Evolutionary conservation across 306 rosid genomes (phyloP).

Genomic region (Ormosia semicastrata): DNA sequence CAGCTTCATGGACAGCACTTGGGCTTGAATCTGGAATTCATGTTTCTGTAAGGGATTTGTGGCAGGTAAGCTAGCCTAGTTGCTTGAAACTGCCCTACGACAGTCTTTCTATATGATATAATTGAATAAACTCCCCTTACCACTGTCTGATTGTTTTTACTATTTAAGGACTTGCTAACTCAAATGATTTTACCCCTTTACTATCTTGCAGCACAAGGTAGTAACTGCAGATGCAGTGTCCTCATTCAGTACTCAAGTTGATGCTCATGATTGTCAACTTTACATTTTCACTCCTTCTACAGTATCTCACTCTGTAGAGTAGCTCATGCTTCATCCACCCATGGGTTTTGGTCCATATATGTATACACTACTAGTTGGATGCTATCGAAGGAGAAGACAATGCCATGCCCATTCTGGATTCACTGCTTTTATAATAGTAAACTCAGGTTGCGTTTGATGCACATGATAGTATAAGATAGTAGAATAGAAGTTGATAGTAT

Average conservation of each 20-base stretch:
- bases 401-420: slow-evolving; percentile 9
- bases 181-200: slow-evolving; percentile 6
- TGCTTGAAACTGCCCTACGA: not conserved
- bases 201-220: slow-evolving; percentile 67
- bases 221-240: slow-evolving; percentile 48
- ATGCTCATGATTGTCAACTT: slow-evolving; percentile 57
- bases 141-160: not conserved
- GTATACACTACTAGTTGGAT: not conserved
- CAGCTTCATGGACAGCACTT: slow-evolving; percentile 63
- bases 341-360: not conserved
- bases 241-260: slow-evolving; percentile 64
- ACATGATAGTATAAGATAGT: too few species aligned
- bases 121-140: not conserved
- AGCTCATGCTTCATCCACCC: slow-evolving; percentile 16
- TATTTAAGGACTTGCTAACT: slow-evolving; percentile 5
- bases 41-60: slow-evolving; percentile 79
- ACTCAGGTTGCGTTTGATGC: too few species aligned
- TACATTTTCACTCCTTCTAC: slow-evolving; percentile 59
- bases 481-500: too few species aligned
- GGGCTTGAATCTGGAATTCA: slow-evolving; percentile 63
- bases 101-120: not conserved
- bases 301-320: slow-evolving; percentile 30
- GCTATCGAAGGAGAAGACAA: not conserved
- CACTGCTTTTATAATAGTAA: not conserved
- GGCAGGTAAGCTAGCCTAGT: slow-evolving; percentile 67